phyloP scores from a whole-genome alignment of 148 eudicot genomes.

The Rheum nobile region DNA sequence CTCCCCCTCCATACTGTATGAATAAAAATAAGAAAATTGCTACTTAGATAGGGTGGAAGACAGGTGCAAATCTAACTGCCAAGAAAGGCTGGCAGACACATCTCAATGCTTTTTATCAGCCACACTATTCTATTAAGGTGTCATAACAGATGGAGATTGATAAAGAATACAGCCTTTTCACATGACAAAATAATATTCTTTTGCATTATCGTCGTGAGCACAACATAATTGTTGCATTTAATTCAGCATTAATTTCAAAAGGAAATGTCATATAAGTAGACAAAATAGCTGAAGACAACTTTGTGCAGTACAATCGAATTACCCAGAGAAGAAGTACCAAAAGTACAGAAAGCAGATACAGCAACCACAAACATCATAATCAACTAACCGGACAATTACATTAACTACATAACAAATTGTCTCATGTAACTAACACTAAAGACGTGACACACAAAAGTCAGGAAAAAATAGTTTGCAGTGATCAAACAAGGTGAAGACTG shows the following conservation, averaged over 20 bases:
- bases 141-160: neutral
- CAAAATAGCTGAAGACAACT: neutral
- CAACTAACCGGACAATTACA: too few relatives aligned
- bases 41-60: neutral
- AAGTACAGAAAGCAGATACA: neutral
- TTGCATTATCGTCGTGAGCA: neutral
- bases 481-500: neutral
- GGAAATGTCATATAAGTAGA: neutral
- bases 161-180: neutral
- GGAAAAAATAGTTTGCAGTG: neutral
- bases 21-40: neutral
- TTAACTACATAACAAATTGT: neutral
- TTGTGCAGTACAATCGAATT: neutral
- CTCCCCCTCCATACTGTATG: neutral
- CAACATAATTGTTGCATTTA: neutral
- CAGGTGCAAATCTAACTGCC: neutral
- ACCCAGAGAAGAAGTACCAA: neutral
- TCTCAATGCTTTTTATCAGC: neutral
- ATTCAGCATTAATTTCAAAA: neutral
- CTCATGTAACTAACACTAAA: neutral
- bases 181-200: neutral
- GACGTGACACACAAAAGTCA: neutral
- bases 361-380: neutral
- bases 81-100: neutral
- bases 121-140: neutral